phyloP scores from a whole-genome alignment of 257 asterid species.

The Solanum gracilifrons region DNA sequence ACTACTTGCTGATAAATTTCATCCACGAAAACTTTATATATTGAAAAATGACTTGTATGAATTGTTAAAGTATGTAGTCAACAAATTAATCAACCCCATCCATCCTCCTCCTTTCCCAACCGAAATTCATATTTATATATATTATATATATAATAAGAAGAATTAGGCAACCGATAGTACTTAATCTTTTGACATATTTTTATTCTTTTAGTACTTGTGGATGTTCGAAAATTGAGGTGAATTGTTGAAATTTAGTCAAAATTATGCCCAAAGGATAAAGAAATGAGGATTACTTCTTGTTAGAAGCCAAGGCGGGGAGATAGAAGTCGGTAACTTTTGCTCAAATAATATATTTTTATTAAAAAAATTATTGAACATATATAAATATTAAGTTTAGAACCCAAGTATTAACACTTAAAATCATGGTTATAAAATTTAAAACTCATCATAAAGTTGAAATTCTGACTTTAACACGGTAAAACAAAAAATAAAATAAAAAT shows the following conservation, averaged over 20 bases:
- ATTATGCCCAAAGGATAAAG: not conserved
- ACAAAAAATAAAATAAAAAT: too few species aligned
- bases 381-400: too few species aligned
- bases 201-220: not conserved
- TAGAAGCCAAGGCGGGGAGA: rapidly evolving
- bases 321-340: not conserved
- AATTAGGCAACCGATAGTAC: not conserved
- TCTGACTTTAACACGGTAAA: not conserved
- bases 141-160: not conserved
- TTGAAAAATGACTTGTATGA: not conserved
- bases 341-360: not conserved
- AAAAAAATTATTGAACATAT: too few species aligned
- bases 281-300: not conserved
- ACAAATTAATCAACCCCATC: not conserved
- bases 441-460: not conserved
- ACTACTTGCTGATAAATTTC: not conserved
- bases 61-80: not conserved
- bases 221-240: not conserved
- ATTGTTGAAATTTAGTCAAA: not conserved
- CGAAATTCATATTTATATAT: not conserved
- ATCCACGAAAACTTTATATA: not conserved
- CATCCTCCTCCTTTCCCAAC: not conserved
- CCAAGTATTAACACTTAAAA: not conserved
- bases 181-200: not conserved
- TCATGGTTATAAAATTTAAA: not conserved